These are phyloP conservation scores for Magnolia kwangsiensis DNA, from an alignment of 164 flowering plant species.

Conservation along the genomic window DNA sequence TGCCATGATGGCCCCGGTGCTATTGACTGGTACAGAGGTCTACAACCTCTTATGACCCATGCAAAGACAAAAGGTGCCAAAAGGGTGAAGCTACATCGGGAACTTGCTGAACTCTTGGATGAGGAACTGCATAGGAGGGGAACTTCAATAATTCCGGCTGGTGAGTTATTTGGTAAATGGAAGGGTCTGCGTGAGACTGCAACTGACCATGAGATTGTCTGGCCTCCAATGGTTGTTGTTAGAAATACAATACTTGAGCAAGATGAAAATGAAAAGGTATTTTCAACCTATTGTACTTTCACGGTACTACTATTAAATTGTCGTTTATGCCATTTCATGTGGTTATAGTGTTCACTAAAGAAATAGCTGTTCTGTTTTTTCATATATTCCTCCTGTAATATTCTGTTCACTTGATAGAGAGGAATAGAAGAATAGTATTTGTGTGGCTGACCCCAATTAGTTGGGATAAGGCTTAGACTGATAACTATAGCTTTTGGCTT, in stretches of 20 bases:
- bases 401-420: too few relatives aligned
- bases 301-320: too few relatives aligned
- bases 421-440: too few relatives aligned
- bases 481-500: too few relatives aligned
- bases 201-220: conserved; percentile 67
- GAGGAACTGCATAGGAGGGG: conserved; percentile 69
- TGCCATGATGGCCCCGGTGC: conserved; percentile 93
- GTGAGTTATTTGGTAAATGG: conserved; percentile 76
- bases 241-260: conserved; percentile 71
- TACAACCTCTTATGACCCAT: conserved; percentile 80
- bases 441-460: too few relatives aligned
- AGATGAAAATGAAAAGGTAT: conserved; percentile 82
- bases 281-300: not conserved
- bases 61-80: conserved; percentile 73
- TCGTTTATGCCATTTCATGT: too few relatives aligned
- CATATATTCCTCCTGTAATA: too few relatives aligned
- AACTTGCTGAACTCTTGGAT: conserved; percentile 67
- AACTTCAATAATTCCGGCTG: conserved; percentile 60
- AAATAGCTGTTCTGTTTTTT: too few relatives aligned
- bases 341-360: too few relatives aligned
- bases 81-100: conserved; percentile 69
- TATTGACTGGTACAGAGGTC: conserved; percentile 83
- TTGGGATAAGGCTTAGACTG: too few relatives aligned
- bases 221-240: conserved; percentile 95
- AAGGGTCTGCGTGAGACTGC: conserved; percentile 44